Conservation (phyloP, 2,329 filamentous ascomycete genomes). For the Cordyceps sp. region DNA sequence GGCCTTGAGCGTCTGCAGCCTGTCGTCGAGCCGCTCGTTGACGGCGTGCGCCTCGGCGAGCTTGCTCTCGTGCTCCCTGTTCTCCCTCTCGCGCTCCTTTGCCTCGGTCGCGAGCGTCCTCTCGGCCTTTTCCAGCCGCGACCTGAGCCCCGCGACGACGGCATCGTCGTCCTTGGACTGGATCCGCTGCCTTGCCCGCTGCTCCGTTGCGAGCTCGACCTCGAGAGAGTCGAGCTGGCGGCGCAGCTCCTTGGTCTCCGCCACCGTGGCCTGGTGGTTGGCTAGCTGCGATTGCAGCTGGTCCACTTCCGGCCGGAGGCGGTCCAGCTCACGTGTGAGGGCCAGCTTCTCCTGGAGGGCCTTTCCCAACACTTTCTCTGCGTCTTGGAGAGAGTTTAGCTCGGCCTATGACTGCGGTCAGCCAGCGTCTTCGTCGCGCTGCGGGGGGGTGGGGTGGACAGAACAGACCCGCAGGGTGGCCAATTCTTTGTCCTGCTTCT, state of each 20-base stretch:
- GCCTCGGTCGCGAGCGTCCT: slow-evolving; percentile 22
- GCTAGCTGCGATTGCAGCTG: slow-evolving; percentile 36
- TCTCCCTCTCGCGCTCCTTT: slow-evolving; percentile 27
- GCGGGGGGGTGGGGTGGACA: too few relatives aligned
- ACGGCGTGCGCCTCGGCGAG: slow-evolving; percentile 44
- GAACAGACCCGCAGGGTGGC: slow-evolving; percentile 26
- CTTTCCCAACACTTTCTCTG: slow-evolving; percentile 54
- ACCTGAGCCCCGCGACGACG: slow-evolving; percentile 23
- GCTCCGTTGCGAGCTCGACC: slow-evolving; percentile 71
- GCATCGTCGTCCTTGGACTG: slow-evolving; percentile 17
- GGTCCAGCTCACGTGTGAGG: slow-evolving; percentile 31
- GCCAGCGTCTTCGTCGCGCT: not conserved
- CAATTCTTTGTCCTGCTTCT: slow-evolving; percentile 30
- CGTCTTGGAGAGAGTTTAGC: slow-evolving; percentile 47
- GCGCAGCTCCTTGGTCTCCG: slow-evolving; percentile 67
- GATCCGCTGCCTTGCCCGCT: slow-evolving; percentile 16
- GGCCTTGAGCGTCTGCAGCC: slow-evolving; percentile 49
- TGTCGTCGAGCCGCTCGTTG: slow-evolving; percentile 50
- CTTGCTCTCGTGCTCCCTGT: slow-evolving; percentile 32
- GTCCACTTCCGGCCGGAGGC: slow-evolving; percentile 37
- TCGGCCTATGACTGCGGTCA: slow-evolving; percentile 38
- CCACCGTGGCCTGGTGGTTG: slow-evolving; percentile 49
- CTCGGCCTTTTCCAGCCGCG: slow-evolving; percentile 18
- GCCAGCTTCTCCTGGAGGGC: slow-evolving; percentile 43
- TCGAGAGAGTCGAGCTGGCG: slow-evolving; percentile 63